Conservation (phyloP, 129 eudicot genomes). For the sunflower (Helianthus annuus) region HanXRQr2.0-SUNRISE NC_035436.2:202442571-202443070, state of each 20-base stretch:
- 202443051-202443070: too few relatives aligned
- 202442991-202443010: too few relatives aligned
- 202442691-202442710: too few relatives aligned
- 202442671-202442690: slow-evolving; percentile 11
- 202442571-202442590: slow-evolving; percentile 49
- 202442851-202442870: neutral
- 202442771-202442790: slow-evolving; percentile 38
- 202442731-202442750: slow-evolving; percentile 23
- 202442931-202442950: too few relatives aligned
- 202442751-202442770: slow-evolving; percentile 47
- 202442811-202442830: neutral
- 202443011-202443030: too few relatives aligned
- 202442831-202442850: neutral
- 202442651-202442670: slow-evolving; percentile 16
- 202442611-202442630: slow-evolving; percentile 47
- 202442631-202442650: slow-evolving; percentile 44
- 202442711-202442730: slow-evolving; percentile 26
- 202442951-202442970: too few relatives aligned
- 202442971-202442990: too few relatives aligned
- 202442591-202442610: slow-evolving; percentile 48
- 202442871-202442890: neutral
- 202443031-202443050: too few relatives aligned
- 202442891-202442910: too few relatives aligned
- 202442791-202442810: slow-evolving; percentile 46
- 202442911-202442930: too few relatives aligned